A percentile compares a stretch with the other conserved stretches of the same genome.
Conservation (phyloP, 495 filamentous ascomycete genomes). For the Hapsidospora chrysogenum region DNA sequence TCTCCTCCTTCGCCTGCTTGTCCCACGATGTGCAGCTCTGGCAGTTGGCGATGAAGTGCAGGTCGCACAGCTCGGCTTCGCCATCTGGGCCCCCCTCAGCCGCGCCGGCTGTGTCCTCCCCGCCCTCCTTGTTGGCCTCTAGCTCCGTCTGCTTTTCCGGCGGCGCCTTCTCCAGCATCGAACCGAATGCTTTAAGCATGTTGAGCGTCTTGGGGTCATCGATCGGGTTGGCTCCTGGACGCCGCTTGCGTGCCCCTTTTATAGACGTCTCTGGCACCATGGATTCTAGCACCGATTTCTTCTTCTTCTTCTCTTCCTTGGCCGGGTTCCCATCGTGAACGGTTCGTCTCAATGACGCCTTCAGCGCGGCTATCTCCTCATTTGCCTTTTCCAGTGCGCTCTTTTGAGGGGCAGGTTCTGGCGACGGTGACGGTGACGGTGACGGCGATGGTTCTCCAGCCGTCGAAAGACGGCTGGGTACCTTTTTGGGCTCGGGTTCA, state of each 20-base stretch:
- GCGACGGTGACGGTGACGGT: conserved; percentile 11
- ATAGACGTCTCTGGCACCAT: conserved; percentile 72
- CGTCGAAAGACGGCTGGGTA: not conserved
- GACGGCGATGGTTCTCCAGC: too few relatives aligned
- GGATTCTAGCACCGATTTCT: conserved; percentile 53
- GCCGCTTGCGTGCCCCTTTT: conserved; percentile 57
- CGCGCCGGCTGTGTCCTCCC: conserved; percentile 10
- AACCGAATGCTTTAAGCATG: conserved; percentile 58
- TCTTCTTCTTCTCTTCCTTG: conserved; percentile 42
- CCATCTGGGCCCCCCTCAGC: conserved; percentile 35
- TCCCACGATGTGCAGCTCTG: conserved; percentile 80
- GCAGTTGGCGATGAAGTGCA: conserved; percentile 88
- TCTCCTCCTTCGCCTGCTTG: conserved; percentile 37
- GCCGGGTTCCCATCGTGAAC: conserved; percentile 35
- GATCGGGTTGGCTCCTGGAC: conserved; percentile 29
- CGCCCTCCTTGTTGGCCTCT: conserved; percentile 11
- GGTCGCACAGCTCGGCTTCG: conserved; percentile 61
- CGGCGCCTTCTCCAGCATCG: conserved; percentile 51
- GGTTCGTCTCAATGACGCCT: conserved; percentile 80
- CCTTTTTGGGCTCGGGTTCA: conserved; percentile 10
- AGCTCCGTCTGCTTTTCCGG: conserved; percentile 24
- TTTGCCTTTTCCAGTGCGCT: conserved; percentile 50
- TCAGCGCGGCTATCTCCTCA: conserved; percentile 77
- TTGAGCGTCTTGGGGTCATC: conserved; percentile 48
- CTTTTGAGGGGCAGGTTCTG: conserved; percentile 25